Conservation (phyloP, 2,329 filamentous ascomycete species). For the Colletotrichum acutatum region DNA sequence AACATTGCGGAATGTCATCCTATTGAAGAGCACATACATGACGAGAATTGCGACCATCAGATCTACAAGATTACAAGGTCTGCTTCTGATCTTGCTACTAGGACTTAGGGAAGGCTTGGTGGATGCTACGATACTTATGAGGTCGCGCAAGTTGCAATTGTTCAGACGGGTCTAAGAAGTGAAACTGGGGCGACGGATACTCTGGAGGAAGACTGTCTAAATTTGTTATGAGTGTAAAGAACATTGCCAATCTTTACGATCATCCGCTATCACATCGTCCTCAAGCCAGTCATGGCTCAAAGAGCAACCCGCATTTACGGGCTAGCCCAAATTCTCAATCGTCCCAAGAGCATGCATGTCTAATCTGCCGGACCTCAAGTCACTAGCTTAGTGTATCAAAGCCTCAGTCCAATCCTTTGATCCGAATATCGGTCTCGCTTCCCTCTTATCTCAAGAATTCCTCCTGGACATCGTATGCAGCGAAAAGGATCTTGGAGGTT, state of each 20-base stretch:
- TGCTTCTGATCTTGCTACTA: neutral
- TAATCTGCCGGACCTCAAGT: neutral
- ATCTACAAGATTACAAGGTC: constrained; percentile 5
- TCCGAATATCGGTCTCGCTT: neutral
- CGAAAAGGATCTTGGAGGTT: neutral
- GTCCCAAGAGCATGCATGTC: neutral
- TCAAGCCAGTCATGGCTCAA: neutral
- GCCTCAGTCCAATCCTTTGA: neutral
- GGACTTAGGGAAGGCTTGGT: neutral
- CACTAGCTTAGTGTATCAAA: neutral
- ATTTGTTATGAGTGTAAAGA: neutral
- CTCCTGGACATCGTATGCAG: neutral
- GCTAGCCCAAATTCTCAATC: neutral
- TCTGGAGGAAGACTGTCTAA: neutral
- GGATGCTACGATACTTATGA: too few relatives aligned
- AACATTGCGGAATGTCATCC: constrained; percentile 5
- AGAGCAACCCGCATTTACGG: neutral
- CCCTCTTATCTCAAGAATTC: neutral
- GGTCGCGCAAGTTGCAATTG: neutral
- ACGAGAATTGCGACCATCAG: constrained; percentile 1
- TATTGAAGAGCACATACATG: neutral
- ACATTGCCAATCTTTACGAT: neutral
- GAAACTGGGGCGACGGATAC: neutral
- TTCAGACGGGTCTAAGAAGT: neutral
- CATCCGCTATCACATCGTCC: neutral